phyloP scores from a whole-genome alignment of 805 yeast species.

The Candida sonorensis region DNA sequence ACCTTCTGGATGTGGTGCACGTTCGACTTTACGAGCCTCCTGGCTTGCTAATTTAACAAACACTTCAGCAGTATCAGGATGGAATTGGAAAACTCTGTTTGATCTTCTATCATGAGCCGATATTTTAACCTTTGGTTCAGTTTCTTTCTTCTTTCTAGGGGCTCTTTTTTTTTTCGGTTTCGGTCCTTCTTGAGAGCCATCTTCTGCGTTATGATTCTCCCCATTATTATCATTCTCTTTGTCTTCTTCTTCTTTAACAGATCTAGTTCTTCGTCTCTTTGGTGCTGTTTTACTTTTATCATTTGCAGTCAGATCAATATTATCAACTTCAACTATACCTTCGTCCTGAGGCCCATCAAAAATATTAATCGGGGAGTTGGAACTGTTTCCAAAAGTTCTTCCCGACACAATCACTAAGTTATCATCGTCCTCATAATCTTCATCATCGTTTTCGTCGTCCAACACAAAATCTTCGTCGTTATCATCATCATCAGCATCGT shows the following conservation, averaged over 20 bases:
- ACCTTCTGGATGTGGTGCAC: slow-evolving; percentile 71
- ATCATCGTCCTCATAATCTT: slow-evolving; percentile 16
- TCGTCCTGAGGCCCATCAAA: neutral
- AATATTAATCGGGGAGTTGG: slow-evolving; percentile 8
- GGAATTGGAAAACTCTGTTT: slow-evolving; percentile 57
- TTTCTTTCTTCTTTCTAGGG: slow-evolving; percentile 17
- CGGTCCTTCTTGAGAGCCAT: slow-evolving; percentile 4
- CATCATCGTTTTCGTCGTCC: slow-evolving; percentile 18
- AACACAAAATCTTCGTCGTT: slow-evolving; percentile 12
- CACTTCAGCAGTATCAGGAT: slow-evolving; percentile 70
- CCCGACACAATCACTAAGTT: slow-evolving; percentile 19
- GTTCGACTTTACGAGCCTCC: slow-evolving; percentile 40
- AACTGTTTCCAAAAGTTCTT: slow-evolving; percentile 5
- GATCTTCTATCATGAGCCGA: slow-evolving; percentile 70
- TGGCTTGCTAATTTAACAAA: slow-evolving; percentile 56
- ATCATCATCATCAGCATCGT: slow-evolving; percentile 8
- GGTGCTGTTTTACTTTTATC: neutral
- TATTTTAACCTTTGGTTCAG: slow-evolving; percentile 45
- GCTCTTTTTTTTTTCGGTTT: slow-evolving; percentile 2
- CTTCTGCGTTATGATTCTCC: too few species aligned
- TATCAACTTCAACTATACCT: slow-evolving; percentile 11
- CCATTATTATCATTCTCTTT: neutral
- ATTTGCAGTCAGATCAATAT: too few species aligned
- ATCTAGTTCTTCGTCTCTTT: slow-evolving; percentile 5
- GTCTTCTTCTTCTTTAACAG: neutral